A percentile compares a stretch with the other conserved stretches of the same genome.
phyloP scores from a whole-genome alignment of 441 rosid species.

The Pelargonium myrrhifolium region DNA sequence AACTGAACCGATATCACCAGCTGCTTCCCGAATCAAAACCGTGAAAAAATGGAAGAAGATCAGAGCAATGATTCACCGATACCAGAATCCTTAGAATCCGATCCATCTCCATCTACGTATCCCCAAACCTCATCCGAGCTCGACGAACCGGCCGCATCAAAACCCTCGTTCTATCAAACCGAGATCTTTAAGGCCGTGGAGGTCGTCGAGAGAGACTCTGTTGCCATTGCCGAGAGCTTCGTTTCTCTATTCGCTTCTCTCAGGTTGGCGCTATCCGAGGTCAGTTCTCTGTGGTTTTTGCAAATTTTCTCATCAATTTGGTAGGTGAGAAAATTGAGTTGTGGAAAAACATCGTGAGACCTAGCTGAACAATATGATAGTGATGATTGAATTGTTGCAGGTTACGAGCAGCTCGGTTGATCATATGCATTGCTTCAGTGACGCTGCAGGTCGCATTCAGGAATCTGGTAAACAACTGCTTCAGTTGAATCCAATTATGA shows the following conservation, averaged over 20 bases:
- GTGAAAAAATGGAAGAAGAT: background rate
- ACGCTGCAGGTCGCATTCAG: constrained; percentile 72
- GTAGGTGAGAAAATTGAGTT: background rate
- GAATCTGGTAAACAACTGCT: constrained; percentile 42
- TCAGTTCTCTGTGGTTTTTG: constrained; percentile 14
- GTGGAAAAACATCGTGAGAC: background rate
- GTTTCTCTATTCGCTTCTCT: constrained; percentile 68
- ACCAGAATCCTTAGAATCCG: background rate
- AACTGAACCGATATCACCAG: background rate
- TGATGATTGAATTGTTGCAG: constrained; percentile 26
- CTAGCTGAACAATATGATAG: background rate
- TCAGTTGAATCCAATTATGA: background rate
- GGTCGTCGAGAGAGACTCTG: constrained; percentile 59
- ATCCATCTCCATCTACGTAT: background rate
- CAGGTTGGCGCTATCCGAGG: constrained; percentile 73
- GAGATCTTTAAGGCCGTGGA: constrained; percentile 21
- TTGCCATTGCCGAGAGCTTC: constrained; percentile 75
- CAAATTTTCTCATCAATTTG: background rate
- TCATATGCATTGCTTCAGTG: constrained; percentile 77
- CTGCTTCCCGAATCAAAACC: background rate
- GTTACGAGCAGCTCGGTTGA: constrained; percentile 61
- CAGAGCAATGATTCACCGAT: background rate
- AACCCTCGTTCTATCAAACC: too few relatives aligned
- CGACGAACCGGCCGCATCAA: too few relatives aligned
- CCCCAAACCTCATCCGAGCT: background rate